Evolutionary conservation across 2,329 filamentous ascomycete species (phyloP), one percentile per base, ranked within the genome.

Genomic region (Mariannaea elegans): DNA sequence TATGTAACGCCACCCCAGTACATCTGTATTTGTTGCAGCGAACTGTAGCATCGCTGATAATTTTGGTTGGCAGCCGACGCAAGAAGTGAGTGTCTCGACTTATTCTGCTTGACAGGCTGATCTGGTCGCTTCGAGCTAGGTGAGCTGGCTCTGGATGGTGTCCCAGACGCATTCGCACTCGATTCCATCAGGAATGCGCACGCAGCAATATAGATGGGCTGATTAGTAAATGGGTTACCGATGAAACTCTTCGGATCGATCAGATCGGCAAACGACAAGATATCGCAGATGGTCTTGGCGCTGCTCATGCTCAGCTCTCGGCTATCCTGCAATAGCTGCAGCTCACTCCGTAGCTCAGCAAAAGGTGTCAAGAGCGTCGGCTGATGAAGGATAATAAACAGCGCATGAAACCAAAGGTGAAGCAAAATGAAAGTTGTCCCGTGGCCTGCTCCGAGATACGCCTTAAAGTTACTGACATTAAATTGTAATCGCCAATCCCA

Each of bases 1-100:
- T 97, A 97, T 57, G 91, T 90, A 23, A 92, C 90, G 7, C 93
- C 93, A 32, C 90, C 90, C 93, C 93, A 97, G 71, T 95, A 95
- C 1, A 84, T 84, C 66, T 95, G 87, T n/a, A 96, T 80, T 44
- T 92, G 88, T 66, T 94, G 88, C 10, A 97, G 76, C 0, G 92
- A 92, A 71, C 93, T 92, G 73, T 95, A 94, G 72, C 93, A 97
- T 8, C 89, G 84, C 71, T 94, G 91, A 67, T 97, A 97, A 68
- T 96, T 94, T 70, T 94, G 90, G 65, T 89, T 94, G 0, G 93
- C 92, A 1, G 91, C 91, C 1, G 91, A 91, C 0, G 92, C 92
- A 1, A 96, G 82, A 2, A 96, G 77, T 0, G 90, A 89, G 69
- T 96, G 92, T 65, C 91, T 91, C 2, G 85, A 73, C 27, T 81